phyloP scores from a whole-genome alignment of 2,329 filamentous ascomycete species.

The Sporothrix brunneoviolacea region DNA sequence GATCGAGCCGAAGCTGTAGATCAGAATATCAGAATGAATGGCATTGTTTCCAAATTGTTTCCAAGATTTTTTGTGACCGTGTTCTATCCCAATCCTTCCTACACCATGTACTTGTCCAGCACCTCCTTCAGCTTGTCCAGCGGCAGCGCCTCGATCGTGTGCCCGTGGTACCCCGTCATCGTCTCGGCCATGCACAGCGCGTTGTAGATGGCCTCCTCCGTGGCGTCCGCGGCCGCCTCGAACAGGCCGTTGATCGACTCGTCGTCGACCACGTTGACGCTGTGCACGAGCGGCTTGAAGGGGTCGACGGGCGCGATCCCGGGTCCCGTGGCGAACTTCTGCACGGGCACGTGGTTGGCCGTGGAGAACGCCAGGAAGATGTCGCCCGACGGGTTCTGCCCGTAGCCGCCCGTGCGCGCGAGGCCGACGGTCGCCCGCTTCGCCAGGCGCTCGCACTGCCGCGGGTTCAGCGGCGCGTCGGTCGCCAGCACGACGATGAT shows the following conservation, averaged over 20 bases:
- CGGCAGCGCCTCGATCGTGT: conserved; percentile 11
- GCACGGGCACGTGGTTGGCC: conserved; percentile 40
- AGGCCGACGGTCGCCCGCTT: conserved; percentile 49
- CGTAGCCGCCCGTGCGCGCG: conserved; percentile 52
- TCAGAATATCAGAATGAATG: neutral
- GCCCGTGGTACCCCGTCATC: conserved; percentile 39
- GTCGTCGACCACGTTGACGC: conserved; percentile 38
- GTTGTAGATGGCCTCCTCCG: conserved; percentile 62
- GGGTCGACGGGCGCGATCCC: neutral
- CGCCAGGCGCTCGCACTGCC: conserved; percentile 29
- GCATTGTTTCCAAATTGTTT: neutral
- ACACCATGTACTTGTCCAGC: conserved; percentile 19
- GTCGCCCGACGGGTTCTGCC: conserved; percentile 46
- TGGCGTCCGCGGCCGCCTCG: conserved; percentile 54
- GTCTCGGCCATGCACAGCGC: conserved; percentile 54
- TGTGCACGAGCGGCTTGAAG: conserved; percentile 6
- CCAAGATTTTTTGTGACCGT: no score
- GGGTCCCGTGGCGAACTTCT: neutral
- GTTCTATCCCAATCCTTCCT: no score
- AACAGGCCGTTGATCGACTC: conserved; percentile 55
- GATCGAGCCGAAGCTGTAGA: conserved; percentile 8
- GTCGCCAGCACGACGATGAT: conserved; percentile 56
- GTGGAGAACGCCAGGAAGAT: conserved; percentile 64
- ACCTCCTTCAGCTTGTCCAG: conserved; percentile 19
- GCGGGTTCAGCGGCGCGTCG: conserved; percentile 28